Conservation (phyloP, 2,329 filamentous ascomycete species). For the Talaromyces sp. region DNA sequence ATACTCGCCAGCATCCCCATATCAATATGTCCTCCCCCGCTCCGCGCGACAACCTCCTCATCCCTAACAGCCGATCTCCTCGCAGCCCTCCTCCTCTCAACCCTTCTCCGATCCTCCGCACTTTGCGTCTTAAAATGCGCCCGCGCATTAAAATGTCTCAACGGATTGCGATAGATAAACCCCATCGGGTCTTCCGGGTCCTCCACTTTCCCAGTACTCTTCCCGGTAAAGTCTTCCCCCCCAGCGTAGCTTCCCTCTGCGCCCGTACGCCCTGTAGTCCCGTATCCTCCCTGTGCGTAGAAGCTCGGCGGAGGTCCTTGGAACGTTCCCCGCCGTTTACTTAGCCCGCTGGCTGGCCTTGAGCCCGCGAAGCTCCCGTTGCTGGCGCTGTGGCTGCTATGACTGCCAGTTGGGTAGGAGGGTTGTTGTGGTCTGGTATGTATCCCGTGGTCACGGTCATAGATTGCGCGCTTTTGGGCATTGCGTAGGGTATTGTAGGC, state of each 20-base stretch:
- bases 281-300: conserved; percentile 80
- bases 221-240: neutral
- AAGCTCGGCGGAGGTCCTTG: conserved; percentile 87
- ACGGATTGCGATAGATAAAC: conserved; percentile 51
- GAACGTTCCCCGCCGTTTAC: conserved; percentile 73
- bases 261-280: conserved; percentile 62
- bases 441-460: conserved; percentile 67
- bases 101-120: conserved; percentile 59
- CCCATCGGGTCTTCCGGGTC: conserved; percentile 38
- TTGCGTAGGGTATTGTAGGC: conserved; percentile 79
- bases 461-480: conserved; percentile 72
- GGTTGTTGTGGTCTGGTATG: conserved; percentile 31
- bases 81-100: conserved; percentile 41
- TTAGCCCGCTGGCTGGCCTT: conserved; percentile 79
- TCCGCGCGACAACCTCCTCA: conserved; percentile 17
- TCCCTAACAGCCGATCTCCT: conserved; percentile 30
- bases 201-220: neutral
- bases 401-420: conserved; percentile 54
- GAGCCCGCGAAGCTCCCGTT: conserved; percentile 55
- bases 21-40: neutral
- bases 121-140: conserved; percentile 75
- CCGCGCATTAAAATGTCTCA: conserved; percentile 77
- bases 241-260: conserved; percentile 33
- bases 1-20: neutral
- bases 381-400: conserved; percentile 51